Percentiles rank a stretch among this genome's conserved stretches.
phyloP scores from a whole-genome alignment of 2,329 filamentous ascomycete genomes.

The Colletotrichum orbiculare region DNA sequence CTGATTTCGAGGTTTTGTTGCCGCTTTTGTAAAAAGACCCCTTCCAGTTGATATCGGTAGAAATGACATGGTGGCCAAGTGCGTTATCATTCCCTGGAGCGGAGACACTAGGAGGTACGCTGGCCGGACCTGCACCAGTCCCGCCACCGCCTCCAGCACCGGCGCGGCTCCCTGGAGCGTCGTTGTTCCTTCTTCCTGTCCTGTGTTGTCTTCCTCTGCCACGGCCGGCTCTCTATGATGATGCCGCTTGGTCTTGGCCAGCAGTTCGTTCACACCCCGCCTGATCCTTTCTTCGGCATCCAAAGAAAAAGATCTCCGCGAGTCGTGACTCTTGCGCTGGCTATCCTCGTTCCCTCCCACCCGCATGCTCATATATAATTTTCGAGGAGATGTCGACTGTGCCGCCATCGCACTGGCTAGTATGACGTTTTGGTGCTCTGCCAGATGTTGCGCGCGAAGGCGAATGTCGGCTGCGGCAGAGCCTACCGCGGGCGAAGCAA shows the following conservation, averaged over 20 bases:
- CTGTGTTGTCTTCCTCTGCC: slow-evolving; percentile 29
- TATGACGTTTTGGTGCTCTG: slow-evolving; percentile 68
- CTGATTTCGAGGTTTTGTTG: slow-evolving; percentile 21
- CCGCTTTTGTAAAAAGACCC: slow-evolving; percentile 34
- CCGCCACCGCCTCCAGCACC: slow-evolving; percentile 45
- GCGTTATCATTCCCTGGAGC: slow-evolving; percentile 68
- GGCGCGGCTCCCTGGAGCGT: slow-evolving; percentile 38
- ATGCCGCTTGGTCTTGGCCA: slow-evolving; percentile 52
- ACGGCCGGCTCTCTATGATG: slow-evolving; percentile 35
- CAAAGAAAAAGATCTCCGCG: slow-evolving; percentile 49
- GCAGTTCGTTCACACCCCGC: slow-evolving; percentile 59
- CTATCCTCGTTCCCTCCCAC: slow-evolving; percentile 61
- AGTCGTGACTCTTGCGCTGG: slow-evolving; percentile 54
- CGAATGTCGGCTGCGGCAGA: slow-evolving; percentile 76
- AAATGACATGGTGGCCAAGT: slow-evolving; percentile 72
- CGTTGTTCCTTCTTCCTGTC: slow-evolving; percentile 38
- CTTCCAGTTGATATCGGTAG: slow-evolving; percentile 45
- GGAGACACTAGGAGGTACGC: slow-evolving; percentile 78
- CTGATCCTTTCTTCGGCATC: slow-evolving; percentile 61
- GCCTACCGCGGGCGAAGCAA: slow-evolving; percentile 62
- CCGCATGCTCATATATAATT: slow-evolving; percentile 53
- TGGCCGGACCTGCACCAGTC: slow-evolving; percentile 51
- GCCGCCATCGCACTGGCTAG: slow-evolving; percentile 50
- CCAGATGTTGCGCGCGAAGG: slow-evolving; percentile 75
- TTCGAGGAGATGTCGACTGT: slow-evolving; percentile 41